Evolutionary conservation across 768 basidiomycete genomes (phyloP).

Genomic region (Coprinellus aureogranulatus): DNA sequence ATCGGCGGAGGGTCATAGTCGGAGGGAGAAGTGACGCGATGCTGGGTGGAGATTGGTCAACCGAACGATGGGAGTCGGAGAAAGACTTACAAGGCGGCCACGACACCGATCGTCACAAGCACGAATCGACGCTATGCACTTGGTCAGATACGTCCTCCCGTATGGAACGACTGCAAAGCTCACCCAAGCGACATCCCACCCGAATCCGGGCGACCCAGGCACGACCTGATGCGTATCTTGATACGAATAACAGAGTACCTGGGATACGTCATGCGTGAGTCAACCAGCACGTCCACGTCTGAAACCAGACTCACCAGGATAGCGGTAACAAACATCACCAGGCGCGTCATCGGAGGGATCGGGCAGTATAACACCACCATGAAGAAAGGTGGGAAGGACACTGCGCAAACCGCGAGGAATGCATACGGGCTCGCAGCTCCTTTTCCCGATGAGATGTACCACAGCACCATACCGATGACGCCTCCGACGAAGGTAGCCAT

Average conservation of each 20-base stretch:
- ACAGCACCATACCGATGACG: conserved; percentile 59
- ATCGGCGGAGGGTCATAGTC: conserved; percentile 69
- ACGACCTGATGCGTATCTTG: conserved; percentile 50
- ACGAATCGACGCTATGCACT: conserved; percentile 57
- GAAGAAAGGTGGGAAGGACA: conserved; percentile 72
- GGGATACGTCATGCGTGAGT: not conserved
- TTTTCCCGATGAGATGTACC: conserved; percentile 70
- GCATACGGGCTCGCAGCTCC: conserved; percentile 66
- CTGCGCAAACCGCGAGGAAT: conserved; percentile 62
- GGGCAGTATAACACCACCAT: conserved; percentile 74
- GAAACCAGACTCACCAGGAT: conserved; percentile 46
- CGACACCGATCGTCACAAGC: conserved; percentile 68
- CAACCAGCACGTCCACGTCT: too few species aligned
- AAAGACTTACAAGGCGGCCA: conserved; percentile 66
- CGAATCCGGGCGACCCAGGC: conserved; percentile 56
- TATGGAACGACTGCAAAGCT: conserved; percentile 13
- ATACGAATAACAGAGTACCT: conserved; percentile 77
- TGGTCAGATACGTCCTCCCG: not conserved
- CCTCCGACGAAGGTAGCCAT: conserved; percentile 66
- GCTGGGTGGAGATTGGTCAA: conserved; percentile 28
- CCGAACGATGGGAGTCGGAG: not conserved
- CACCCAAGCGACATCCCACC: conserved; percentile 73
- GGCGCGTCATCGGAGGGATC: conserved; percentile 66
- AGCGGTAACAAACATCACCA: conserved; percentile 65
- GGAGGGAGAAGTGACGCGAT: conserved; percentile 73